Percentiles rank a stretch among this genome's conserved stretches.
These are phyloP conservation scores for Epichloe uncinata DNA, from an alignment of 2,329 filamentous ascomycete genomes.

Conservation along the genomic window DNA sequence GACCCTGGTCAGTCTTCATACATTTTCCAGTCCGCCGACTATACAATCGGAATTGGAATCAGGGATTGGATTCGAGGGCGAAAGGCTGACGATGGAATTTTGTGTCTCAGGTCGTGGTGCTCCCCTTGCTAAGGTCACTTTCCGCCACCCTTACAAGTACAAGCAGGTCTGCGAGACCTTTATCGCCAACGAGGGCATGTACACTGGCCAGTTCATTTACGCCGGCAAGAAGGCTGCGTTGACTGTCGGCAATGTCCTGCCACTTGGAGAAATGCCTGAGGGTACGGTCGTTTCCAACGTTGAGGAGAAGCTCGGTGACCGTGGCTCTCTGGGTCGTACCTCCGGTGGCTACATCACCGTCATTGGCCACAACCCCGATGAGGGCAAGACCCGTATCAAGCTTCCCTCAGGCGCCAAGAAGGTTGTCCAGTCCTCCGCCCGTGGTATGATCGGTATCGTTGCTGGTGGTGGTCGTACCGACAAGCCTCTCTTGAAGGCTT, in stretches of 20 bases:
- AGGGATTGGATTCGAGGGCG: background rate
- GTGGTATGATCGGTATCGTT: slow-evolving; percentile 99
- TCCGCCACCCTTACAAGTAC: slow-evolving; percentile 97
- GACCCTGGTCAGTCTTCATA: slow-evolving; percentile 54
- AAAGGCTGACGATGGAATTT: slow-evolving; percentile 14
- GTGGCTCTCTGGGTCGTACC: slow-evolving; percentile 89
- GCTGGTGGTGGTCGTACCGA: slow-evolving; percentile 98
- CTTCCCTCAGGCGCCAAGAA: slow-evolving; percentile 98
- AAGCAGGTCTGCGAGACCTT: slow-evolving; percentile 97
- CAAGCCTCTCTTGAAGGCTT: slow-evolving; percentile 99
- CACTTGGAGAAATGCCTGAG: slow-evolving; percentile 87
- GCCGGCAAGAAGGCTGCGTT: slow-evolving; percentile 97
- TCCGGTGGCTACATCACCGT: slow-evolving; percentile 99
- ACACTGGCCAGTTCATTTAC: slow-evolving; percentile 99
- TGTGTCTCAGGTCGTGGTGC: slow-evolving; percentile 58
- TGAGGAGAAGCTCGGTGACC: slow-evolving; percentile 97
- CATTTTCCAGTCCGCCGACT: background rate
- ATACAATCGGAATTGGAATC: background rate
- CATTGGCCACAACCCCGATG: slow-evolving; percentile 93
- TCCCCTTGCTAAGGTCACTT: slow-evolving; percentile 92
- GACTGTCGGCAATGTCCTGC: slow-evolving; percentile 95
- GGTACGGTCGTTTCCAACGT: slow-evolving; percentile 99
- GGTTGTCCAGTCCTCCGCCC: slow-evolving; percentile 79
- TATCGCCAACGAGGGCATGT: slow-evolving; percentile 99
- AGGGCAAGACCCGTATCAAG: slow-evolving; percentile 99